These are phyloP conservation scores for Tricholoma sp. DNA, from an alignment of 768 basidiomycete genomes.

Conservation along the genomic window DNA sequence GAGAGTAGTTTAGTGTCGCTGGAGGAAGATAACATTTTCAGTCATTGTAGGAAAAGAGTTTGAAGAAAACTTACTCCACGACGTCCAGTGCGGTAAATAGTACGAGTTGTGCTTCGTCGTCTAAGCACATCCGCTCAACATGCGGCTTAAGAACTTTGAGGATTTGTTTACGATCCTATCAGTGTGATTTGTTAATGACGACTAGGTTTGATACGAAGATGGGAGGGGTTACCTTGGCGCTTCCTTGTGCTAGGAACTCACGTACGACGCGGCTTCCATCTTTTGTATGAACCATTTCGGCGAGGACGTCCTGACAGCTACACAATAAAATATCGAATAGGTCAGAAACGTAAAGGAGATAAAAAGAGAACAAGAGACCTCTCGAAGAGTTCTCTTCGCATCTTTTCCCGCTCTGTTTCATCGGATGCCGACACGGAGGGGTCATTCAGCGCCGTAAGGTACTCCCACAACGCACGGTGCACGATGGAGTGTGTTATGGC, in stretches of 20 bases:
- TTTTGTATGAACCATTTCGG: conserved; percentile 93
- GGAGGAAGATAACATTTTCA: conserved; percentile 1
- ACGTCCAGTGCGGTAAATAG: conserved; percentile 88
- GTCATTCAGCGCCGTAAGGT: conserved; percentile 57
- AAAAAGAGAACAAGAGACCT: conserved; percentile 35
- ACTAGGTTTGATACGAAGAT: not conserved
- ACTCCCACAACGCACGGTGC: conserved; percentile 86
- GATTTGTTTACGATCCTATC: conserved; percentile 85
- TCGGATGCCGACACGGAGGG: conserved; percentile 34
- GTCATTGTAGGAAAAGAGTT: not conserved
- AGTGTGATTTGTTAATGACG: not conserved
- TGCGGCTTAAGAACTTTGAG: conserved; percentile 88
- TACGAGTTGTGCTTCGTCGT: conserved; percentile 87
- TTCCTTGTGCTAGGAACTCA: conserved; percentile 77
- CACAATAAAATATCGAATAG: not conserved
- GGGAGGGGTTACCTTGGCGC: conserved; percentile 58
- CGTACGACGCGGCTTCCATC: conserved; percentile 86
- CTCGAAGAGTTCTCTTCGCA: conserved; percentile 77
- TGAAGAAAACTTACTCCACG: conserved; percentile 62
- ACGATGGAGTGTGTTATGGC: conserved; percentile 83
- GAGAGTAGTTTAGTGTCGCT: conserved; percentile 89
- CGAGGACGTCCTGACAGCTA: conserved; percentile 79
- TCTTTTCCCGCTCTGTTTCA: conserved; percentile 65
- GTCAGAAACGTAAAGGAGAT: not conserved
- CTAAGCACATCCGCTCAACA: conserved; percentile 79